Evolutionary conservation across 768 basidiomycete species (phyloP).

Genomic region (Boletus rubescentipes): DNA sequence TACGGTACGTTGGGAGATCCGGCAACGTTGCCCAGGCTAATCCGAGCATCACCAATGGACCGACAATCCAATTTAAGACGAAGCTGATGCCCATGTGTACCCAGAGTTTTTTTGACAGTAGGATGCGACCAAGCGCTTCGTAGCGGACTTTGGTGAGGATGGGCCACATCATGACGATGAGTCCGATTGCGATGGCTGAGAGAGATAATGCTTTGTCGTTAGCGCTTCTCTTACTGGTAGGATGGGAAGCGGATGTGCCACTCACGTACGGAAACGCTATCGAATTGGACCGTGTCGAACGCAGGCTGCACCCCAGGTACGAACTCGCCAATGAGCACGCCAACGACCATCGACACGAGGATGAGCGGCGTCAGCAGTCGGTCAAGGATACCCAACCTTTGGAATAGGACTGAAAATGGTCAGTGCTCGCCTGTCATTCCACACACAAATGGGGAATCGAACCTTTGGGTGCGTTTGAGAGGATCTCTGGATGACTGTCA

Average conservation of each 20-base stretch:
- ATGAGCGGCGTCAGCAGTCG: slow-evolving; percentile 65
- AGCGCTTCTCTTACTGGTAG: neutral
- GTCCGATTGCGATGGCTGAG: slow-evolving; percentile 75
- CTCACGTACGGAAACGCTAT: slow-evolving; percentile 78
- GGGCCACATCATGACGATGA: slow-evolving; percentile 90
- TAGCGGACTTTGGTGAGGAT: slow-evolving; percentile 75
- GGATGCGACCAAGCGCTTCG: slow-evolving; percentile 60
- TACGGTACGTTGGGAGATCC: slow-evolving; percentile 70
- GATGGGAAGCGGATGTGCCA: slow-evolving; percentile 10
- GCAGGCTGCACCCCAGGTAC: slow-evolving; percentile 57
- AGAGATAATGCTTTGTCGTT: neutral
- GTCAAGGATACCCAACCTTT: slow-evolving; percentile 51
- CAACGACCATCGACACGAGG: slow-evolving; percentile 70
- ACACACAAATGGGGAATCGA: neutral
- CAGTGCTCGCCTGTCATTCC: neutral
- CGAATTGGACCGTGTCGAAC: slow-evolving; percentile 60
- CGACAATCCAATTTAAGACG: slow-evolving; percentile 76
- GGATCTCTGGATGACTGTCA: neutral
- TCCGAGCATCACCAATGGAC: slow-evolving; percentile 82
- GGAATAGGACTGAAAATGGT: slow-evolving; percentile 35
- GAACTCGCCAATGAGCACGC: slow-evolving; percentile 72
- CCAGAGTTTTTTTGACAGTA: slow-evolving; percentile 56
- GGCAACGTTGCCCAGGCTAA: slow-evolving; percentile 85
- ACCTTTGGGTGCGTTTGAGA: slow-evolving; percentile 3
- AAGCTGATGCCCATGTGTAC: slow-evolving; percentile 67